Evolutionary conservation across 2,329 filamentous ascomycete genomes (phyloP).

Genomic region (Ophioceras dolichostomum): DNA sequence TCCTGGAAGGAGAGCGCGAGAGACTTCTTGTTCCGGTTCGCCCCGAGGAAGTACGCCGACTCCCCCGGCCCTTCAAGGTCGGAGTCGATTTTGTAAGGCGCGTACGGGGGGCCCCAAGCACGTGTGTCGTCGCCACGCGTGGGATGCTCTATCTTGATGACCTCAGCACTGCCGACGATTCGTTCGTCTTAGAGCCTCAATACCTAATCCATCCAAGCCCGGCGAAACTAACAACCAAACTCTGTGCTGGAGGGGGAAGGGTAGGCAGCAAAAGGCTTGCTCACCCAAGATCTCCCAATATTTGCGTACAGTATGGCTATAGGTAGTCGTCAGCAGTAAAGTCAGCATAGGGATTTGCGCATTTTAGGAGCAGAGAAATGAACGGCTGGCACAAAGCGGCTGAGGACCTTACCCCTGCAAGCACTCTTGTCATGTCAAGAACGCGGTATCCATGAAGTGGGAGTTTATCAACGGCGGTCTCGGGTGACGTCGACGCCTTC

Average conservation of each 20-base stretch:
- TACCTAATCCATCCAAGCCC: neutral
- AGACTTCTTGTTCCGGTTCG: slow-evolving; percentile 96
- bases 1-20: slow-evolving; percentile 85
- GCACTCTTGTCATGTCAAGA: slow-evolving; percentile 90
- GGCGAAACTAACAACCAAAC: neutral
- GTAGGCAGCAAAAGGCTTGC: slow-evolving; percentile 16
- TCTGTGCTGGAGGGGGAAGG: neutral
- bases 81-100: slow-evolving; percentile 54
- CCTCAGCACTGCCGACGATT: slow-evolving; percentile 58
- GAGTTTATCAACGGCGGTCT: too few species aligned
- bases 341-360: neutral
- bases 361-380: too few species aligned
- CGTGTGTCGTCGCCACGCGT: slow-evolving; percentile 83
- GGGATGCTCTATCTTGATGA: slow-evolving; percentile 96
- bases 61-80: slow-evolving; percentile 63
- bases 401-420: slow-evolving; percentile 83
- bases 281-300: slow-evolving; percentile 90
- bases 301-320: slow-evolving; percentile 97
- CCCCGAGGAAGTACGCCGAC: slow-evolving; percentile 91
- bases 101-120: slow-evolving; percentile 94
- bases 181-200: slow-evolving; percentile 9
- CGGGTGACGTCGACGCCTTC: too few species aligned
- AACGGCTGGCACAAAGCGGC: too few species aligned
- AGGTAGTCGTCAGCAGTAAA: too few species aligned
- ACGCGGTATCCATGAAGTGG: slow-evolving; percentile 81